Evolutionary conservation across 805 yeast species (phyloP).

Genomic region (Myxozyma udenii): DNA sequence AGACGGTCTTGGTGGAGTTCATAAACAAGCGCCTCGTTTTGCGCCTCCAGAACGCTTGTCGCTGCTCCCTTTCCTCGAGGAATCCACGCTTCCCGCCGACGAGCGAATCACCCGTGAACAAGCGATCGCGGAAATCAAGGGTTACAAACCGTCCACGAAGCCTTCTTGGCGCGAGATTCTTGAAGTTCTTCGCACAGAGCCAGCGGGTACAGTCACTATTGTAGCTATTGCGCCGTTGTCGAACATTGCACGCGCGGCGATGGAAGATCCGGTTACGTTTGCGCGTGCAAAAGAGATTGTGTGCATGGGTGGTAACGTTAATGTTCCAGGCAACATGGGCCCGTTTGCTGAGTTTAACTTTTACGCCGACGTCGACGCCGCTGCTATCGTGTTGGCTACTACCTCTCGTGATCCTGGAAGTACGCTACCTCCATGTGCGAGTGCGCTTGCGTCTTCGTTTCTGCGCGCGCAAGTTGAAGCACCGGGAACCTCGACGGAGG

Average conservation of each 20-base stretch:
- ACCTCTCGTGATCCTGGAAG: slow-evolving; percentile 35
- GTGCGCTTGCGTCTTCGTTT: slow-evolving; percentile 14
- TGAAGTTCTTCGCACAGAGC: slow-evolving; percentile 38
- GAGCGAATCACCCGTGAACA: slow-evolving; percentile 9
- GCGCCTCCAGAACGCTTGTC: slow-evolving; percentile 37
- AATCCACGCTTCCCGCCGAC: slow-evolving; percentile 7
- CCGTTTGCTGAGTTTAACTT: slow-evolving; percentile 46
- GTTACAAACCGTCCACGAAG: slow-evolving; percentile 35
- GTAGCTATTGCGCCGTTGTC: slow-evolving; percentile 44
- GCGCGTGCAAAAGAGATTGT: slow-evolving; percentile 37
- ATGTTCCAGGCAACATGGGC: slow-evolving; percentile 41
- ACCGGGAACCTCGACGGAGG: neutral
- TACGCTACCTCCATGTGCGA: slow-evolving; percentile 34
- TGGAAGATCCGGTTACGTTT: slow-evolving; percentile 40
- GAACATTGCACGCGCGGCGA: slow-evolving; percentile 44
- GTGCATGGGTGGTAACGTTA: slow-evolving; percentile 43
- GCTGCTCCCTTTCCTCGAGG: slow-evolving; percentile 30
- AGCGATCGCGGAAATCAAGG: slow-evolving; percentile 22
- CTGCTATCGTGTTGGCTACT: slow-evolving; percentile 41
- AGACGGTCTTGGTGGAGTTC: slow-evolving; percentile 45
- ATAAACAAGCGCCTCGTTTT: slow-evolving; percentile 38
- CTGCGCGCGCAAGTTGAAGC: neutral
- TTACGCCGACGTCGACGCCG: slow-evolving; percentile 43
- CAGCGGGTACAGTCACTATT: slow-evolving; percentile 40
- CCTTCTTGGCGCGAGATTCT: slow-evolving; percentile 41